phyloP scores from a whole-genome alignment of 176 grass and related monocot genomes.

The Aechmea fasciata region DNA sequence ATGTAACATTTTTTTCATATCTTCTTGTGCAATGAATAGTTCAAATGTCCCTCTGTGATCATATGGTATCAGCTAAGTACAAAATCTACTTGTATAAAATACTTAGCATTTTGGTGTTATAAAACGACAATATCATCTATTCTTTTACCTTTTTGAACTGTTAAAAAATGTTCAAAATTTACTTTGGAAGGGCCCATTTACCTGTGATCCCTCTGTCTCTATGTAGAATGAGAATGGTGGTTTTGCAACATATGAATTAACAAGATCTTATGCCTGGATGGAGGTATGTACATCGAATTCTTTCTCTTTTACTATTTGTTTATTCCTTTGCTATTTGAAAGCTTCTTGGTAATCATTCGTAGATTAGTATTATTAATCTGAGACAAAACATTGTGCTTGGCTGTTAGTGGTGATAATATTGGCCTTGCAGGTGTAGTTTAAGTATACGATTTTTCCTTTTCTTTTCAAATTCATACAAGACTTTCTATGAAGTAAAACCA shows the following conservation, averaged over 20 bases:
- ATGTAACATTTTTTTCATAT: too few relatives aligned
- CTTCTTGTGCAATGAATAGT: too few relatives aligned
- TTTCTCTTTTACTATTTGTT: background rate
- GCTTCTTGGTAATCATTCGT: background rate
- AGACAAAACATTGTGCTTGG: too few relatives aligned
- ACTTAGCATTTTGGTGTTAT: background rate
- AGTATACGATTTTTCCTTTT: too few relatives aligned
- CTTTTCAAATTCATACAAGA: too few relatives aligned
- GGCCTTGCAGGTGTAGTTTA: too few relatives aligned
- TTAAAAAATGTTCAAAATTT: too few relatives aligned
- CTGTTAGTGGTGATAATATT: too few relatives aligned
- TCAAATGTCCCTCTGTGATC: too few relatives aligned
- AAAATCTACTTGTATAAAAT: background rate
- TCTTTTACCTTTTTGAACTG: background rate
- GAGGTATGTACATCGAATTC: constrained; percentile 44
- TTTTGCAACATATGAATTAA: constrained; percentile 85
- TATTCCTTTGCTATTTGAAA: background rate
- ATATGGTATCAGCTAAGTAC: too few relatives aligned
- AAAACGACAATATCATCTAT: background rate
- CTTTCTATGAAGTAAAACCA: too few relatives aligned
- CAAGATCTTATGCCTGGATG: constrained; percentile 84
- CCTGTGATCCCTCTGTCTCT: constrained; percentile 19
- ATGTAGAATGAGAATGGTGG: constrained; percentile 80
- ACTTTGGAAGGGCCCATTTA: background rate
- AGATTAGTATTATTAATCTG: background rate